A percentile compares a stretch with the other conserved stretches of the same genome.
These are phyloP conservation scores for Chimonanthus salicifolius DNA, from an alignment of 164 flowering plant genomes.

Conservation along the genomic window DNA sequence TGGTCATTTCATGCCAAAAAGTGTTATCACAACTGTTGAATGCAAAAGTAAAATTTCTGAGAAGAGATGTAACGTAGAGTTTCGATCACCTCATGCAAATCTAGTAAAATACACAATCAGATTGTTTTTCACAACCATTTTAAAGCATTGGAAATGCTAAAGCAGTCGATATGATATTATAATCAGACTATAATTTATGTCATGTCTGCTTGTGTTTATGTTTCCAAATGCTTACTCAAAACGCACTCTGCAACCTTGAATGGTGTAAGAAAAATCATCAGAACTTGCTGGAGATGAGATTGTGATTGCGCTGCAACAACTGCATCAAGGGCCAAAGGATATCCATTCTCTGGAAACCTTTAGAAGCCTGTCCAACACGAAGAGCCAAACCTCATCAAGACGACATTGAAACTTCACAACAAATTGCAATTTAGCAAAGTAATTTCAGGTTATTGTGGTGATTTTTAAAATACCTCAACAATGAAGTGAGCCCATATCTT, in stretches of 20 bases:
- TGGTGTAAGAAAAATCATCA: conserved; percentile 5
- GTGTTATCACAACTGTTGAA: neutral
- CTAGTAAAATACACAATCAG: neutral
- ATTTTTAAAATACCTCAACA: conserved; percentile 51
- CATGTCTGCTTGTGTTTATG: neutral
- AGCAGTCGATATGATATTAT: neutral
- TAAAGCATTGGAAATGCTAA: neutral
- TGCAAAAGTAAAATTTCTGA: neutral
- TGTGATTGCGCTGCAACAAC: conserved; percentile 41
- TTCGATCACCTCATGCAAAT: neutral
- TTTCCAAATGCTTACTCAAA: neutral
- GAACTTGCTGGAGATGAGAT: conserved; percentile 26
- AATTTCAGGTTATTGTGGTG: neutral
- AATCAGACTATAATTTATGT: neutral
- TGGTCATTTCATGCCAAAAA: neutral
- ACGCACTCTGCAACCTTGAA: neutral
- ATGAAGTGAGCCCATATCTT: conserved; percentile 65
- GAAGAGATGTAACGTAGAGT: neutral
- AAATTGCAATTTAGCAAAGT: neutral
- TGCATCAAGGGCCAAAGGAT: conserved; percentile 82
- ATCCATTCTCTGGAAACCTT: conserved; percentile 65
- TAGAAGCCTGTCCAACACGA: conserved; percentile 37
- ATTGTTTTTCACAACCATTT: neutral
- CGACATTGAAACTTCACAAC: neutral
- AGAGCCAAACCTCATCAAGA: neutral